Conservation (phyloP, 2,329 filamentous ascomycete genomes). For the Colletotrichum truncatum region DNA sequence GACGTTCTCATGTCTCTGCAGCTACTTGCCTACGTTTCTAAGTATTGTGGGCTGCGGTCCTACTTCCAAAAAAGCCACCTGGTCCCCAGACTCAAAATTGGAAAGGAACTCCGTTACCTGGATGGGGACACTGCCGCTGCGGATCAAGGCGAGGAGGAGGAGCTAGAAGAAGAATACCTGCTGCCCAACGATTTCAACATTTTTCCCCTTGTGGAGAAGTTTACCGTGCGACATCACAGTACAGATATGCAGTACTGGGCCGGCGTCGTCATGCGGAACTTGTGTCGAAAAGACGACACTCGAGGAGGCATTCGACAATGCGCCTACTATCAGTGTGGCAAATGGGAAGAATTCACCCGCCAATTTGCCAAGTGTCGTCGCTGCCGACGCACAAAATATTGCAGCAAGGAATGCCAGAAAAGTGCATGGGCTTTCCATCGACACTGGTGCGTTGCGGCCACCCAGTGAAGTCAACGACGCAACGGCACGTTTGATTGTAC, state of each 20-base stretch:
- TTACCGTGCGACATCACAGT: slow-evolving; percentile 93
- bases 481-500: slow-evolving; percentile 30
- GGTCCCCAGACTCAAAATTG: slow-evolving; percentile 90
- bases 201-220: slow-evolving; percentile 97
- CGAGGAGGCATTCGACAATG: slow-evolving; percentile 95
- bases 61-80: slow-evolving; percentile 97
- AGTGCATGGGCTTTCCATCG: slow-evolving; percentile 98
- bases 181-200: slow-evolving; percentile 97
- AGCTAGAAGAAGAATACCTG: slow-evolving; percentile 86
- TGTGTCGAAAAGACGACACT: slow-evolving; percentile 97
- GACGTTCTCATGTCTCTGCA: slow-evolving; percentile 98
- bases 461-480: slow-evolving; percentile 49
- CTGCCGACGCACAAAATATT: slow-evolving; percentile 97
- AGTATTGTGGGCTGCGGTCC: slow-evolving; percentile 94
- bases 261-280: slow-evolving; percentile 97
- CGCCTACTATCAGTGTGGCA: slow-evolving; percentile 97
- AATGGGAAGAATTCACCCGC: slow-evolving; percentile 96
- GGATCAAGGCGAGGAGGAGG: slow-evolving; percentile 61
- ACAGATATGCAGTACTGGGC: slow-evolving; percentile 99
- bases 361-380: slow-evolving; percentile 98
- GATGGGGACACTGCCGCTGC: slow-evolving; percentile 71
- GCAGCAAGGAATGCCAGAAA: slow-evolving; percentile 99
- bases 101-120: slow-evolving; percentile 81
- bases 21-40: slow-evolving; percentile 95
- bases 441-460: slow-evolving; percentile 92